A percentile compares a stretch with the other conserved stretches of the same genome.
phyloP scores from a whole-genome alignment of 805 yeast species.

The Pichia cabralensis region DNA sequence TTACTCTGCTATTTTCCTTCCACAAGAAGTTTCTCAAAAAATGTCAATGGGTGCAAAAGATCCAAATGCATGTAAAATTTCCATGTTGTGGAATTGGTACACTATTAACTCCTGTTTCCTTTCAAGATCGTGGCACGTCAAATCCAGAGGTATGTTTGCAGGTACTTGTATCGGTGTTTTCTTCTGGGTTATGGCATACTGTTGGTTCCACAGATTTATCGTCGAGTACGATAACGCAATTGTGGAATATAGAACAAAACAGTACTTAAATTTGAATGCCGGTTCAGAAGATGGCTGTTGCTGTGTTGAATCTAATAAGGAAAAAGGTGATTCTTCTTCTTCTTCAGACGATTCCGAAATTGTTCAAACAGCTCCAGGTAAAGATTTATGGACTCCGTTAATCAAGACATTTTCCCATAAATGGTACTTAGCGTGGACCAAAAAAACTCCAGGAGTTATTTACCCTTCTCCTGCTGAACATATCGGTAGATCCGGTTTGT shows the following conservation, averaged over 20 bases:
- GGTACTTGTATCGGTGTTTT: conserved; percentile 69
- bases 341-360: neutral
- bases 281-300: conserved; percentile 4
- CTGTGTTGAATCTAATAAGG: neutral
- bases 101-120: conserved; percentile 59
- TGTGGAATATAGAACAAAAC: conserved; percentile 13
- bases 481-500: conserved; percentile 36
- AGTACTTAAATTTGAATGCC: conserved; percentile 3
- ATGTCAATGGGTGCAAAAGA: conserved; percentile 12
- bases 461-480: conserved; percentile 43
- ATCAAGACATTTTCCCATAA: conserved; percentile 19
- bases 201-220: conserved; percentile 45
- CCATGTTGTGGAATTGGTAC: conserved; percentile 69
- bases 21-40: conserved; percentile 9
- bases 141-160: conserved; percentile 50
- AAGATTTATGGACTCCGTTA: conserved; percentile 15
- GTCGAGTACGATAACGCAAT: conserved; percentile 42
- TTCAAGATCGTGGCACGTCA: conserved; percentile 53
- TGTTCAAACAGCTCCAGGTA: conserved; percentile 6
- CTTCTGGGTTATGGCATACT: conserved; percentile 44
- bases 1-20: conserved; percentile 8
- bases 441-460: conserved; percentile 4
- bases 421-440: conserved; percentile 18
- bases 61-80: conserved; percentile 16
- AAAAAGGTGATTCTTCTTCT: neutral